Percentiles rank a stretch among this genome's conserved stretches.
These are phyloP conservation scores for Puccinia coronata DNA, from an alignment of 1,284 basidiomycete species.

Conservation along the genomic window DNA sequence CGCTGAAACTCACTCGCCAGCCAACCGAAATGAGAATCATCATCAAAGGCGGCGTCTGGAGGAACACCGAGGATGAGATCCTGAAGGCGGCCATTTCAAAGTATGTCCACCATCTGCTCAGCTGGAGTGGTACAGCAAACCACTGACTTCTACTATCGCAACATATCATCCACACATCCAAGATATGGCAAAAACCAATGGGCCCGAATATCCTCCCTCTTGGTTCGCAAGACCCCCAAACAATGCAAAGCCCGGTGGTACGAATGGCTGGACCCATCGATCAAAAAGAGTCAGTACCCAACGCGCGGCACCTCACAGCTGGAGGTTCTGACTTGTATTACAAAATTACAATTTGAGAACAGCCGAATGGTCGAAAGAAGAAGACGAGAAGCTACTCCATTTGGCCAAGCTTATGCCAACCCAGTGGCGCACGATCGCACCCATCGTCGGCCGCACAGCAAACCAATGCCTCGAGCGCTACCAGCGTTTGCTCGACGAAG, in stretches of 20 bases:
- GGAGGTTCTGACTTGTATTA: not conserved
- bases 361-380: slow-evolving; percentile 66
- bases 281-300: slow-evolving; percentile 75
- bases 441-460: slow-evolving; percentile 97
- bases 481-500: slow-evolving; percentile 95
- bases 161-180: not conserved
- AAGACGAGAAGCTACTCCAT: slow-evolving; percentile 97
- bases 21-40: slow-evolving; percentile 72
- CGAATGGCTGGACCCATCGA: slow-evolving; percentile 98
- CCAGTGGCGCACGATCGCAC: slow-evolving; percentile 99
- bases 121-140: too few relatives aligned
- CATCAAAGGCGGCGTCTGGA: slow-evolving; percentile 76
- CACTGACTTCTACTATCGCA: too few relatives aligned
- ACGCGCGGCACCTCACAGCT: not conserved
- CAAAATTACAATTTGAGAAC: too few relatives aligned
- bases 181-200: slow-evolving; percentile 91
- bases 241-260: slow-evolving; percentile 99
- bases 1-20: too few relatives aligned
- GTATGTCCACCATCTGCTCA: slow-evolving; percentile 51
- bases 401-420: slow-evolving; percentile 99
- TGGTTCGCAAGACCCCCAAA: slow-evolving; percentile 98
- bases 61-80: slow-evolving; percentile 86
- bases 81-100: slow-evolving; percentile 96
- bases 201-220: slow-evolving; percentile 96
- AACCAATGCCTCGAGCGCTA: slow-evolving; percentile 98